Evolutionary conservation across 306 rosid species (phyloP).

Genomic region (Vigna unguiculata): DNA sequence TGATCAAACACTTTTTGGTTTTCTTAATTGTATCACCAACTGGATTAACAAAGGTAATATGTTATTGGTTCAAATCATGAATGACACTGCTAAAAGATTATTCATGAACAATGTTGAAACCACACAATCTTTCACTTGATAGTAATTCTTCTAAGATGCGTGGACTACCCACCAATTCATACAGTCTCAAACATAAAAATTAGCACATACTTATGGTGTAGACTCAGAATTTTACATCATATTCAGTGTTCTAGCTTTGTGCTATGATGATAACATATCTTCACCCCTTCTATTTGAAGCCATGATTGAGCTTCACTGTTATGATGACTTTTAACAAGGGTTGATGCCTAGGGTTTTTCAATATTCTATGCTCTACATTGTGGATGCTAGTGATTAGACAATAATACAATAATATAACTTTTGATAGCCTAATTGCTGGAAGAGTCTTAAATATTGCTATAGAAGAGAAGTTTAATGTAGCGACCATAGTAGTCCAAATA

Average conservation of each 20-base stretch:
- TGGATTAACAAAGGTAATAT: background rate
- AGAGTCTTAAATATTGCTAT: background rate
- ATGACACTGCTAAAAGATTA: background rate
- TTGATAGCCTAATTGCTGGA: background rate
- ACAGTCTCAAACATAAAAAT: conserved; percentile 3
- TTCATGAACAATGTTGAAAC: background rate
- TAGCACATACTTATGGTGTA: conserved; percentile 20
- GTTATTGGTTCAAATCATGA: background rate
- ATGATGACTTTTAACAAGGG: conserved; percentile 3
- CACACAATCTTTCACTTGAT: background rate
- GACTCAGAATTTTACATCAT: background rate
- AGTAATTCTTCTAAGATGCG: background rate
- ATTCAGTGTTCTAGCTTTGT: conserved; percentile 3
- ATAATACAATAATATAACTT: conserved; percentile 17
- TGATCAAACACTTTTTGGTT: background rate
- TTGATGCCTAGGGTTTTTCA: conserved; percentile 11
- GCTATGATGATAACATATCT: conserved; percentile 10
- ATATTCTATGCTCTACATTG: background rate
- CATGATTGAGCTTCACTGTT: background rate
- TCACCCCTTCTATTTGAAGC: background rate
- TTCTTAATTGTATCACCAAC: background rate
- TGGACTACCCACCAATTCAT: background rate
- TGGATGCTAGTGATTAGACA: background rate
- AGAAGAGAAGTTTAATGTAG: background rate
- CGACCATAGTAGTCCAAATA: background rate